Evolutionary conservation across 2,329 filamentous ascomycete genomes (phyloP).

Genomic region (Aspergillus persii): DNA sequence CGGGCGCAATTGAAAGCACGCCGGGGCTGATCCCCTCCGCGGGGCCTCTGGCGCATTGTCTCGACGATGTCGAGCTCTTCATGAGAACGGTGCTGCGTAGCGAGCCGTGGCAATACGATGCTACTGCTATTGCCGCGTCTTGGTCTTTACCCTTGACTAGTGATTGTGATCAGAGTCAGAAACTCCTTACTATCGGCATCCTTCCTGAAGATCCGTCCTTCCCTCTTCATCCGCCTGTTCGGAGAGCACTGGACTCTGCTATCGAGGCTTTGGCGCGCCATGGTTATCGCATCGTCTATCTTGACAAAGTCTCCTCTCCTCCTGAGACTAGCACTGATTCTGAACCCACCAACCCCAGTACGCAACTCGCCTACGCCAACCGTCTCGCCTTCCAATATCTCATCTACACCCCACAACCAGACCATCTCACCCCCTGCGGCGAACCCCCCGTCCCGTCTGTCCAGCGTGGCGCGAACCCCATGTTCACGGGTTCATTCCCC

Average conservation of each 20-base stretch:
- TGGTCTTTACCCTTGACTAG: conserved; percentile 41
- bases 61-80: conserved; percentile 23
- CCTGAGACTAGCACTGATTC: too few relatives aligned
- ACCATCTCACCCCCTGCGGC: conserved; percentile 37
- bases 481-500: conserved; percentile 31
- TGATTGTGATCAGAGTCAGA: too few relatives aligned
- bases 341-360: too few relatives aligned
- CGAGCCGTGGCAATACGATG: conserved; percentile 49
- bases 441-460: conserved; percentile 48
- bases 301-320: conserved; percentile 29
- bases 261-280: conserved; percentile 37
- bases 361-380: conserved; percentile 26
- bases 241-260: conserved; percentile 44
- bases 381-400: conserved; percentile 45
- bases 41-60: conserved; percentile 11
- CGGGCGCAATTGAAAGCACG: conserved; percentile 6
- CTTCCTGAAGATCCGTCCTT: conserved; percentile 48
- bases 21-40: conserved; percentile 12
- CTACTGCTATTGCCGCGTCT: conserved; percentile 40
- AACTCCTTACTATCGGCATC: conserved; percentile 48
- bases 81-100: conserved; percentile 41
- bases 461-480: conserved; percentile 18
- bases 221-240: conserved; percentile 53
- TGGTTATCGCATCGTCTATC: conserved; percentile 47
- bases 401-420: conserved; percentile 18